phyloP scores from a whole-genome alignment of 768 basidiomycete species.

The Leccinum truebloodii region DNA sequence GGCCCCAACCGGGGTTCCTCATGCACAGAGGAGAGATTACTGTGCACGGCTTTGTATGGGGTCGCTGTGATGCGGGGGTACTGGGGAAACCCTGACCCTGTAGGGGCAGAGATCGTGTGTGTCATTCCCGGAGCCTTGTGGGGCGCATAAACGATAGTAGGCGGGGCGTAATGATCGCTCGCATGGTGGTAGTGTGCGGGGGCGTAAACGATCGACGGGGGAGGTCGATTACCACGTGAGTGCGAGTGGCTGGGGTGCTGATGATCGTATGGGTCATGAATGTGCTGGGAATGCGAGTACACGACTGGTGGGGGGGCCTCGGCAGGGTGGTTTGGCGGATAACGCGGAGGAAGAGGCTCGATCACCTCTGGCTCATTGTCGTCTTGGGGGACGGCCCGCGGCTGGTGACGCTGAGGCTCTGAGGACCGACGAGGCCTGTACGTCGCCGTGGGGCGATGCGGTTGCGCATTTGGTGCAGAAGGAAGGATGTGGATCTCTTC shows the following conservation, averaged over 20 bases:
- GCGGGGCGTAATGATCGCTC: constrained; percentile 57
- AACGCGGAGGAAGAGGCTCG: constrained; percentile 35
- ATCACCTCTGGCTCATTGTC: constrained; percentile 35
- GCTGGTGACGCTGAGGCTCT: constrained; percentile 29
- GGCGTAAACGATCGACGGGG: constrained; percentile 63
- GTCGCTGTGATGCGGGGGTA: constrained; percentile 44
- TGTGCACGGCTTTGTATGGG: constrained; percentile 43
- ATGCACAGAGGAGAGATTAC: constrained; percentile 37
- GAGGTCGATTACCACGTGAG: constrained; percentile 39
- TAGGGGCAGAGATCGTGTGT: constrained; percentile 67
- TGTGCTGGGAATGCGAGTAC: constrained; percentile 45
- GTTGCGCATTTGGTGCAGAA: constrained; percentile 42
- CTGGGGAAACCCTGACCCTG: constrained; percentile 37
- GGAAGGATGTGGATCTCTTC: constrained; percentile 68
- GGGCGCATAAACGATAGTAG: constrained; percentile 57
- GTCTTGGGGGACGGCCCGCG: constrained; percentile 14
- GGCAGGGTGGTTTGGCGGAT: constrained; percentile 22
- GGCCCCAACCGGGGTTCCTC: constrained; percentile 39
- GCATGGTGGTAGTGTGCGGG: constrained; percentile 43
- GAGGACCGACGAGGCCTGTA: constrained; percentile 34
- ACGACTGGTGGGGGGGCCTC: constrained; percentile 28
- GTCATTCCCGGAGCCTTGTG: constrained; percentile 61
- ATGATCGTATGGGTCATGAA: constrained; percentile 35
- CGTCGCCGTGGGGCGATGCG: constrained; percentile 31
- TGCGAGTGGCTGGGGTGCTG: constrained; percentile 38